Base-by-base conservation (phyloP, 352 stramenopile species). In the Phytopythium kandeliae region DNA sequence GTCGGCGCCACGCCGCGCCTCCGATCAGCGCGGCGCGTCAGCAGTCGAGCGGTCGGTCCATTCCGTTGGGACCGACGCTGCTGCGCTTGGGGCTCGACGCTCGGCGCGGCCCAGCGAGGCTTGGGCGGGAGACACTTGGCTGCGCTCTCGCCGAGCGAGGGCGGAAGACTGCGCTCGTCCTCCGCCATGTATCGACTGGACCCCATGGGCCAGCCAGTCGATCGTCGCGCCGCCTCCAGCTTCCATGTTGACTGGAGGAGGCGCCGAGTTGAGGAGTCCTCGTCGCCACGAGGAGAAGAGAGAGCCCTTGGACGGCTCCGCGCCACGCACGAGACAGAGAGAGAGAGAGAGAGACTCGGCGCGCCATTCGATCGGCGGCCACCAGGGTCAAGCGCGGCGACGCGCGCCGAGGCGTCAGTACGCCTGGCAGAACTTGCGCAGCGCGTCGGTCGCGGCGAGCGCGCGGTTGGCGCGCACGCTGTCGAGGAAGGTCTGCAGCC, bases 371-470 rank as follows among this genome's bases (percentile, higher is more conserved):
- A 46, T 19, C 40, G 24, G 40, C 40, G 30, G 21, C 19, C 38
- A n/a, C 21, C 38, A 28, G 10, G 12, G 12, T 15, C 21, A 24
- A 13, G 4, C 4, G 31, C 31, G 10, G 31, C 31, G 15, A 12
- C 21, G 8, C 28, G 4, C 13, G 25, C 16, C n/a, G n/a, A n/a
- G n/a, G n/a, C n/a, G n/a, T 69, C 76, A 92, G 48, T 79, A 85
- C 12, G 78, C 81, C 54, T 89, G 81, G 51, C 74, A 92, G 43
- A 92, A 92, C 62, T 86, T 82, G 48, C 81, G 81, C 58, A 89
- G 67, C 6, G 69, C 62, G 25, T 72, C 65, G 35, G 51, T 63
- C 26, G 55, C 58, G 2, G 76, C 76, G 15, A 92, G 73, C 57
- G 67, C 59, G 0, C 58, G 54, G 51, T 86, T 60, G 10, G 51